Conservation (phyloP, 192 early-diverging fungal species). For the Coemansia sp. region DNA sequence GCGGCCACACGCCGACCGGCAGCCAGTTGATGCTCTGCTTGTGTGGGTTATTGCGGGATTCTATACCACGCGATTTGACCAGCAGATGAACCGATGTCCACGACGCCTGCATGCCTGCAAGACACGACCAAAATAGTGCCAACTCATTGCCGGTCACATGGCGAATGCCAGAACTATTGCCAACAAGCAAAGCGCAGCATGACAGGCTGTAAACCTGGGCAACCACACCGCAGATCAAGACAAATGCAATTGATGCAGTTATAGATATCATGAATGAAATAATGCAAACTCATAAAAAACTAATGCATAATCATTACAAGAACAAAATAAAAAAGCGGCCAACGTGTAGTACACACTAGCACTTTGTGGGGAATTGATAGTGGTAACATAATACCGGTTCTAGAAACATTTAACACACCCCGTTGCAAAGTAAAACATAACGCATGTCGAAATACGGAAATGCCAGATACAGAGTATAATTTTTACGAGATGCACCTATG, state of each 20-base stretch:
- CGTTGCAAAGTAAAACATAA: background rate
- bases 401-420: background rate
- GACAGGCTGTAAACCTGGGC: constrained; percentile 18
- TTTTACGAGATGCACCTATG: too few species aligned
- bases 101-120: constrained; percentile 12
- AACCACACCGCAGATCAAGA: constrained; percentile 12
- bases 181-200: background rate
- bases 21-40: constrained; percentile 18
- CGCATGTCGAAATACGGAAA: background rate
- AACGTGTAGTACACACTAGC: background rate
- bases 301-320: too few species aligned
- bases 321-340: background rate
- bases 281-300: background rate
- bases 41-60: background rate
- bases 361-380: background rate
- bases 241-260: constrained; percentile 1
- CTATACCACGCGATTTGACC: constrained; percentile 4
- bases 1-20: constrained; percentile 17
- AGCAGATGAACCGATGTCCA: constrained; percentile 25
- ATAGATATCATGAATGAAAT: constrained; percentile 1
- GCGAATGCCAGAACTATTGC: constrained; percentile 4
- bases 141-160: constrained; percentile 28
- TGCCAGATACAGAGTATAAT: too few species aligned
- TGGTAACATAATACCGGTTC: background rate
- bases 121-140: constrained; percentile 21